A percentile compares a stretch with the other conserved stretches of the same genome.
These are phyloP conservation scores for Pseudogymnoascus sp. DNA, from an alignment of 2,329 filamentous ascomycete species.

Conservation along the genomic window DNA sequence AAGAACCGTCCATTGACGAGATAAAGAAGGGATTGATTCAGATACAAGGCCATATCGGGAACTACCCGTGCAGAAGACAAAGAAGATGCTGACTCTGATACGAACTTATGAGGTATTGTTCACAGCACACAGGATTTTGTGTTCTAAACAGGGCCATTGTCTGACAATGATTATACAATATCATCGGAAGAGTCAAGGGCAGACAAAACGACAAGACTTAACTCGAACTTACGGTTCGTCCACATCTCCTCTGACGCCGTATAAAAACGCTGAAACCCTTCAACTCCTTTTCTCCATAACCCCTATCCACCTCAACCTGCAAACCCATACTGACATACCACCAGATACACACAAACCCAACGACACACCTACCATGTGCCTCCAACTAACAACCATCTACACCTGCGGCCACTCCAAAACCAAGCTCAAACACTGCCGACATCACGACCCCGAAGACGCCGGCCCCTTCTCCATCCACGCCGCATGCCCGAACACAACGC, in stretches of 20 bases:
- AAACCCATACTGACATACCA: neutral
- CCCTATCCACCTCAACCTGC: too few relatives aligned
- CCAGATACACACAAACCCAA: neutral
- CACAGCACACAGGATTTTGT: neutral
- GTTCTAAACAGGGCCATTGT: neutral
- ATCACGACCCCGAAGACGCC: neutral
- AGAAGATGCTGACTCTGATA: neutral
- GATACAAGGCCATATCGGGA: too few relatives aligned
- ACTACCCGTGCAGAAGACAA: neutral
- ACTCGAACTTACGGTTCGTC: neutral
- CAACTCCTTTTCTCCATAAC: neutral
- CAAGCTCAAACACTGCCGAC: neutral
- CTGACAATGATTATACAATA: neutral
- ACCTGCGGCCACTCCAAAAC: neutral
- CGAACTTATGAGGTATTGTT: neutral
- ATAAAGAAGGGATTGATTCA: too few relatives aligned
- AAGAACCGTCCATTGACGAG: too few relatives aligned
- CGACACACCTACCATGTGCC: neutral
- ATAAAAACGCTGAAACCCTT: neutral
- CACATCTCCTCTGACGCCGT: neutral
- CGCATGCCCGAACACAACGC: neutral
- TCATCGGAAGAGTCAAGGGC: neutral
- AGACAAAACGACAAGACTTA: neutral
- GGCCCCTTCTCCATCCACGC: neutral
- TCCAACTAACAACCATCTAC: neutral